These are phyloP conservation scores for Aspergillus brasiliensis DNA, from an alignment of 2,329 filamentous ascomycete species.

Conservation along the genomic window DNA sequence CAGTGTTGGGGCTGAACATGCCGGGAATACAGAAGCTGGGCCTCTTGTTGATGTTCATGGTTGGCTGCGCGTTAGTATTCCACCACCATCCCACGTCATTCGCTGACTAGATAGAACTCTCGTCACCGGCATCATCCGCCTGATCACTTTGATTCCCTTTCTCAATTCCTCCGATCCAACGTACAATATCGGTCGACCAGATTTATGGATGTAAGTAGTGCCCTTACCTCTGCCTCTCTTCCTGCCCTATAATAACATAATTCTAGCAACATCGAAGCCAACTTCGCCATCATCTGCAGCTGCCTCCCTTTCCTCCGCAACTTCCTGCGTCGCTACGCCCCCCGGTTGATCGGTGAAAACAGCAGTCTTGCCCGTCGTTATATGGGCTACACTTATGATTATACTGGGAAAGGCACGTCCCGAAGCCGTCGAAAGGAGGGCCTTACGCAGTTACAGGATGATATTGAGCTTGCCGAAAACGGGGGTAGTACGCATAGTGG, in stretches of 20 bases:
- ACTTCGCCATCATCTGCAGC: slow-evolving; percentile 29
- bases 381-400: slow-evolving; percentile 6
- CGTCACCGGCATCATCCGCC: slow-evolving; percentile 24
- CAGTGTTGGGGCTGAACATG: slow-evolving; percentile 23
- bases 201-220: slow-evolving; percentile 22
- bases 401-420: slow-evolving; percentile 5
- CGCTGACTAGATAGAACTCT: slow-evolving; percentile 17
- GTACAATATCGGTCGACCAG: slow-evolving; percentile 14
- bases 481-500: slow-evolving; percentile 12
- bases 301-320: slow-evolving; percentile 29
- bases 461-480: slow-evolving; percentile 22
- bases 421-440: slow-evolving; percentile 18
- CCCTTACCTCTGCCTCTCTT: too few relatives aligned
- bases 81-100: background rate
- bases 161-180: slow-evolving; percentile 15
- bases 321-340: slow-evolving; percentile 25
- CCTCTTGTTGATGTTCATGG: slow-evolving; percentile 22
- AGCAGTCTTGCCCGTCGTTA: slow-evolving; percentile 17
- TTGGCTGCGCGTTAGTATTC: slow-evolving; percentile 28
- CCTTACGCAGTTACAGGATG: slow-evolving; percentile 14
- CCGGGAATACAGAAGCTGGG: slow-evolving; percentile 24
- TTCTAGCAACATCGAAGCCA: slow-evolving; percentile 27
- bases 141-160: slow-evolving; percentile 19
- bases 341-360: slow-evolving; percentile 21
- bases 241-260: background rate